Percentiles rank a stretch among this genome's conserved stretches.
Evolutionary conservation across 257 asterid genomes (phyloP).

Genomic region (Cruciata laevipes): DNA sequence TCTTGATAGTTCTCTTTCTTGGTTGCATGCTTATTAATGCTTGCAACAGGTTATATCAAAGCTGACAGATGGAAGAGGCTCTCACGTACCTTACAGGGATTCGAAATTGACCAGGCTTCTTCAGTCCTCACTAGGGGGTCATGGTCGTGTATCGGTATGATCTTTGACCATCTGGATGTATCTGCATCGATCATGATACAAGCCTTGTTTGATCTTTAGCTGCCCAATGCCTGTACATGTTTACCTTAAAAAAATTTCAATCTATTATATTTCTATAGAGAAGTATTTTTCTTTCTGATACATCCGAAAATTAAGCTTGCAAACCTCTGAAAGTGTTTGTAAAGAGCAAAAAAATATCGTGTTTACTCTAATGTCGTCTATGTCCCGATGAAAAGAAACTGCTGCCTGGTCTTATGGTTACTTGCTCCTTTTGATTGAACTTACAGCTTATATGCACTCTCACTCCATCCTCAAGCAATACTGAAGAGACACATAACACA

Average conservation of each 20-base stretch:
- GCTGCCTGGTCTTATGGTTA: neutral
- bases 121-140: conserved; percentile 95
- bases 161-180: conserved; percentile 19
- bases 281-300: neutral
- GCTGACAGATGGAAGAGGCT: conserved; percentile 82
- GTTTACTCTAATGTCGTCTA: neutral
- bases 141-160: conserved; percentile 97
- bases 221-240: neutral
- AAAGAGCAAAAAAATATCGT: neutral
- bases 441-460: conserved; percentile 87
- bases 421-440: conserved; percentile 15
- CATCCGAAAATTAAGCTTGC: neutral
- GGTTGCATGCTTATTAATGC: conserved; percentile 20
- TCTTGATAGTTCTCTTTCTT: neutral
- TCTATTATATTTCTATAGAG: neutral
- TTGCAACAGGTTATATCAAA: conserved; percentile 83
- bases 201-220: neutral
- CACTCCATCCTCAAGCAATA: conserved; percentile 93
- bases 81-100: conserved; percentile 89
- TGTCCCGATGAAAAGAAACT: neutral
- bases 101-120: conserved; percentile 98
- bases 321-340: neutral
- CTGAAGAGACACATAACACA: conserved; percentile 98
- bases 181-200: conserved; percentile 4
- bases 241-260: neutral